Conservation (phyloP, 441 rosid species). For the Syzygium syzygioides region DNA sequence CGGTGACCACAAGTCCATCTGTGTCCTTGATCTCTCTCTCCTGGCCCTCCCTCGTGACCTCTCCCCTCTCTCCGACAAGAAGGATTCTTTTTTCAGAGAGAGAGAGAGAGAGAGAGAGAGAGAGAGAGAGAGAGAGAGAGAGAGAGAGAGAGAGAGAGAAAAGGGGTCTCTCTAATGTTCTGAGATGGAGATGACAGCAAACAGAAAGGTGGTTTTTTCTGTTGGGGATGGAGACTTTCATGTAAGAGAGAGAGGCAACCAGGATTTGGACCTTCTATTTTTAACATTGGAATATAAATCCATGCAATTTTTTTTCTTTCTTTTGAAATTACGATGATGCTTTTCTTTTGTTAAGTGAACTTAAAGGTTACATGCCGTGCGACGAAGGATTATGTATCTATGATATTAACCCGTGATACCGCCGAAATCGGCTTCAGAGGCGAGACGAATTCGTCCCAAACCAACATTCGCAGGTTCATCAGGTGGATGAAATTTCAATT, state of each 20-base stretch:
- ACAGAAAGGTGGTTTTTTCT: neutral
- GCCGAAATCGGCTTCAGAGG: neutral
- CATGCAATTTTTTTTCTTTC: neutral
- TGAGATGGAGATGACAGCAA: neutral
- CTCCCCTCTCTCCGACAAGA: neutral
- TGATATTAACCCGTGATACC: neutral
- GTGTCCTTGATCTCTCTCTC: neutral
- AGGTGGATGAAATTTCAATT: neutral
- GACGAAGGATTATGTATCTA: neutral
- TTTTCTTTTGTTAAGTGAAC: neutral
- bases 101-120: no score
- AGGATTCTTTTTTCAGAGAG: neutral
- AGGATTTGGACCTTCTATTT: neutral
- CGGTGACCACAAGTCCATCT: conserved; percentile 3
- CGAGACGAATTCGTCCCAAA: neutral
- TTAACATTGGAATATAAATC: neutral
- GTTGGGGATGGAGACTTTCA: neutral
- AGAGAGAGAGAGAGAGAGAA: neutral
- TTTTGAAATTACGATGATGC: neutral
- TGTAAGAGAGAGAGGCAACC: neutral
- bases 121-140: no score
- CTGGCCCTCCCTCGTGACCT: neutral
- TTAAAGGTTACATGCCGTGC: neutral
- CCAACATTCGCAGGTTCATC: neutral
- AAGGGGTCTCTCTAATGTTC: neutral